Percentiles rank a stretch among this genome's conserved stretches.
Evolutionary conservation across 2,329 filamentous ascomycete genomes (phyloP).

Genomic region (Penicillium sp.): DNA sequence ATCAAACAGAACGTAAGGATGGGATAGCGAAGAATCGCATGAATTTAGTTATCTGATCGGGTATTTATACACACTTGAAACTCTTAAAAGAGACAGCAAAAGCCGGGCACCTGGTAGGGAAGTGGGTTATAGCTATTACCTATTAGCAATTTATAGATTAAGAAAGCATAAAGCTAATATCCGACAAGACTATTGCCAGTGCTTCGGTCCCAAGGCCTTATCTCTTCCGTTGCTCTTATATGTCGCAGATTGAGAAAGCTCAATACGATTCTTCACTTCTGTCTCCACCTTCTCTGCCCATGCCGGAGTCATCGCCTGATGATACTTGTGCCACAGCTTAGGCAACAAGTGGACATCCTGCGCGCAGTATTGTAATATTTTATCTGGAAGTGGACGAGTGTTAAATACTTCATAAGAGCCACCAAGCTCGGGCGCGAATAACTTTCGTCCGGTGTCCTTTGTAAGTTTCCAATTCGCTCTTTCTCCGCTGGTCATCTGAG

Average conservation of each 20-base stretch:
- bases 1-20: too few relatives aligned
- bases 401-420: conserved; percentile 11
- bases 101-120: neutral
- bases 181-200: neutral
- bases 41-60: too few relatives aligned
- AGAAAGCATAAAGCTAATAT: neutral
- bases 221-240: neutral
- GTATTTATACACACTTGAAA: too few relatives aligned
- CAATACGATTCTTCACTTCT: neutral
- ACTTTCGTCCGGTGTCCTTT: conserved; percentile 15
- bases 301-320: neutral
- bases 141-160: neutral
- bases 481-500: conserved; percentile 18
- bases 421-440: conserved; percentile 11
- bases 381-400: conserved; percentile 4
- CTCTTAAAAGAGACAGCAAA: neutral
- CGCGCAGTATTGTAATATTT: conserved; percentile 6
- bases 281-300: neutral
- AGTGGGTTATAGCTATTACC: neutral
- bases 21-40: too few relatives aligned
- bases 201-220: neutral
- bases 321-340: neutral
- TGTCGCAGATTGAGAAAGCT: neutral
- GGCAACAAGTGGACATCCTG: conserved; percentile 9
- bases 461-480: conserved; percentile 14